Conservation (phyloP, 106 monocot genomes). For the Iris macrosiphon region DNA sequence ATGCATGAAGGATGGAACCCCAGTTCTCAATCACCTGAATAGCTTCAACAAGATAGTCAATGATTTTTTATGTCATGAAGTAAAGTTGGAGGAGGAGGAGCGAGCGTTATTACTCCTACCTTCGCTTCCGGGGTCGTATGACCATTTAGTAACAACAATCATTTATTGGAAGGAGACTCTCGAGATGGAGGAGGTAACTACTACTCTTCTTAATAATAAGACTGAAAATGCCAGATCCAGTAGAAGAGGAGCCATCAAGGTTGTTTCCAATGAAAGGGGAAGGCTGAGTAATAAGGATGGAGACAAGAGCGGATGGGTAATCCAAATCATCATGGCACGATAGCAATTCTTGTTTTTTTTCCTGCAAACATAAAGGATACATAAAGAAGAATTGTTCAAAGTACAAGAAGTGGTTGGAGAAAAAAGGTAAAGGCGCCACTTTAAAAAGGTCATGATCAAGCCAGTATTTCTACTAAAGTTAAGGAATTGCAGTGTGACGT, state of each 20-base stretch:
- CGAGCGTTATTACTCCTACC: not conserved
- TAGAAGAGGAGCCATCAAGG: no score
- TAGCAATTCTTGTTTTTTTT: no score
- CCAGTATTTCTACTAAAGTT: not conserved
- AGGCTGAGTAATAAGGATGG: no score
- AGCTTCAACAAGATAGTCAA: not conserved
- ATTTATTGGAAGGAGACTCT: not conserved
- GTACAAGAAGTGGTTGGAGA: not conserved
- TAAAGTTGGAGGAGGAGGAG: not conserved
- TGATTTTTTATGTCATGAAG: not conserved
- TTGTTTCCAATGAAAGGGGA: no score
- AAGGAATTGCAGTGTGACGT: not conserved
- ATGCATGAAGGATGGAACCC: no score
- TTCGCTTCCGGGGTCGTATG: not conserved
- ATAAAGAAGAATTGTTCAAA: no score
- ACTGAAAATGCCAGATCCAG: not conserved
- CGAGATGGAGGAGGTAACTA: not conserved
- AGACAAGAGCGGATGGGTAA: not conserved
- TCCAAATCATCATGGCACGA: not conserved
- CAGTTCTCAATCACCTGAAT: not conserved
- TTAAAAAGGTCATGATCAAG: not conserved
- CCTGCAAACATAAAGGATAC: no score
- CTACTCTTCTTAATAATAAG: not conserved
- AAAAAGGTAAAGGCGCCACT: not conserved
- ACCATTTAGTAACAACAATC: not conserved